phyloP scores from a whole-genome alignment of 257 asterid genomes.

The Verbena officinalis region DNA sequence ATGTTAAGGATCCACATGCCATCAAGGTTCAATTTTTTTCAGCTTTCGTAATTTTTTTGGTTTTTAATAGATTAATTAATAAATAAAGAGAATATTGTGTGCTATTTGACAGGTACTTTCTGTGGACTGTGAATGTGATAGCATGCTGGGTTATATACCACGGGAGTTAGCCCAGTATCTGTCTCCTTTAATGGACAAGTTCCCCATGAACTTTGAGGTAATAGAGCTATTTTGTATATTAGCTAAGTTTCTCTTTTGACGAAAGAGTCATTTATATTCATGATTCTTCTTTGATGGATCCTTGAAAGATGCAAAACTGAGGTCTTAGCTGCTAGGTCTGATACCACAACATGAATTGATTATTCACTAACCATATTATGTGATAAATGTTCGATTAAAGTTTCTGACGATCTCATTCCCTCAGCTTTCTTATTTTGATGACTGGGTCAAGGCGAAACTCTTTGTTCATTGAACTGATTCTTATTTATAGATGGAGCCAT shows the following conservation, averaged over 20 bases:
- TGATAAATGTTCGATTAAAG: neutral
- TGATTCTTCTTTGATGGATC: neutral
- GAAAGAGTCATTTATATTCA: conserved; percentile 3
- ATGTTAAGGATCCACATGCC: conserved; percentile 78
- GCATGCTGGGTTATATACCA: conserved; percentile 79
- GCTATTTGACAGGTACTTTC: conserved; percentile 60
- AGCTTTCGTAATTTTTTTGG: conserved; percentile 19
- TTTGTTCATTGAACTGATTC: neutral
- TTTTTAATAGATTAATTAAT: conserved; percentile 8
- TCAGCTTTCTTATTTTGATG: neutral
- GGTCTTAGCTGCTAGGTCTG: conserved; percentile 8
- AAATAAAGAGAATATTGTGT: conserved; percentile 10
- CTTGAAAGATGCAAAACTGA: conserved; percentile 13
- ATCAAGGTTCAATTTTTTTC: conserved; percentile 60
- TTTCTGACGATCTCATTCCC: conserved; percentile 8
- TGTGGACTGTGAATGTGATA: conserved; percentile 51
- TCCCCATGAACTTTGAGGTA: conserved; percentile 77
- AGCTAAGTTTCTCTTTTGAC: conserved; percentile 3
- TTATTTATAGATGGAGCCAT: conserved; percentile 12
- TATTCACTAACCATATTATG: neutral
- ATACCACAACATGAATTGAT: conserved; percentile 12
- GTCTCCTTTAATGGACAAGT: conserved; percentile 80
- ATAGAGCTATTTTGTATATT: neutral
- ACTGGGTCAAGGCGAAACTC: conserved; percentile 5
- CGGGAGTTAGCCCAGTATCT: conserved; percentile 75